Evolutionary conservation across 1,284 basidiomycete genomes (phyloP).

Genomic region (Cutaneotrichosporon sp.): DNA sequence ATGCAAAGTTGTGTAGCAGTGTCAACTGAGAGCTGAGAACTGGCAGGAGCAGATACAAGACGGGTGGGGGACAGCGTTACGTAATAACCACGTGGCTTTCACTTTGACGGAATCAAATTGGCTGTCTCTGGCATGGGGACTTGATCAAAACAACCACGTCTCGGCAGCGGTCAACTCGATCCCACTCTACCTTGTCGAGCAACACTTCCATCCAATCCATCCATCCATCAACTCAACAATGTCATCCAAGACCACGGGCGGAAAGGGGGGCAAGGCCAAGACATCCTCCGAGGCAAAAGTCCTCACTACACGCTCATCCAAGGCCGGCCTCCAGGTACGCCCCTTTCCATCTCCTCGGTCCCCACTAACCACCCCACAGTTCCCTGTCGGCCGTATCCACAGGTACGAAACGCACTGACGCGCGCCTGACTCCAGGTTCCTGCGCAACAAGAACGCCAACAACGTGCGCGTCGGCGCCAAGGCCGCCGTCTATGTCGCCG

Average conservation of each 20-base stretch:
- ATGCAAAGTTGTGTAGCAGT: no score
- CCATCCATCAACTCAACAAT: slow-evolving; percentile 30
- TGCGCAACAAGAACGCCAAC: slow-evolving; percentile 90
- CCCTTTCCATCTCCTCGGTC: background rate
- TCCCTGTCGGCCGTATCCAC: slow-evolving; percentile 52
- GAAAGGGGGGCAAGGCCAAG: slow-evolving; percentile 57
- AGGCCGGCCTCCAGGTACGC: slow-evolving; percentile 79
- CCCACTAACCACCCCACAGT: slow-evolving; percentile 29
- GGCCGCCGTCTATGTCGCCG: slow-evolving; percentile 55
- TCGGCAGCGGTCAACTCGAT: slow-evolving; percentile 16
- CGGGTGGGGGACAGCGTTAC: background rate
- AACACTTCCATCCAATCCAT: slow-evolving; percentile 19
- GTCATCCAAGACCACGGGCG: slow-evolving; percentile 52
- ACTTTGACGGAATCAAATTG: slow-evolving; percentile 1
- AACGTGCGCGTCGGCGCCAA: slow-evolving; percentile 64
- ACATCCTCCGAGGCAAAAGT: slow-evolving; percentile 54
- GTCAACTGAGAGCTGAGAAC: no score
- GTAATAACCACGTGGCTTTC: background rate
- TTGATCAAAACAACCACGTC: slow-evolving; percentile 7
- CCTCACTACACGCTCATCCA: slow-evolving; percentile 72
- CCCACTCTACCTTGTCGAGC: slow-evolving; percentile 7
- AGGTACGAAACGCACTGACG: slow-evolving; percentile 24
- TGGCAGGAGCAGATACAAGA: slow-evolving; percentile 1
- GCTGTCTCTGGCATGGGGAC: no score
- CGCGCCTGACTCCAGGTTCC: slow-evolving; percentile 64